Base-by-base conservation (phyloP, 2,329 filamentous ascomycete genomes). In the Volutella citrinella region DNA sequence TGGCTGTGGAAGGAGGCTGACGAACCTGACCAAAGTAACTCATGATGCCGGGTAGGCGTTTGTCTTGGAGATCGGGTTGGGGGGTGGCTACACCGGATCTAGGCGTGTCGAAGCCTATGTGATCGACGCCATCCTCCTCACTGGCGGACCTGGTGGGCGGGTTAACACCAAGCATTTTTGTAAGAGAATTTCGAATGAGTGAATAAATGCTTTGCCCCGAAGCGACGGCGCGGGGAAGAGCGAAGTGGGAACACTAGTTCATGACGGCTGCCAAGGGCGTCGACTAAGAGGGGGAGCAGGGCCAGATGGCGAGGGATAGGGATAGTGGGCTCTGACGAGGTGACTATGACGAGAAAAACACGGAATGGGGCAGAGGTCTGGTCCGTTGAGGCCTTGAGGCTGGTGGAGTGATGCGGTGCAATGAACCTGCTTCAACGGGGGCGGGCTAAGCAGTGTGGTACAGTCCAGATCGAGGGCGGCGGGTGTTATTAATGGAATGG, bases 1-100 rank as follows among this genome's bases (percentile, higher is more conserved):
- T 61, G 59, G 51, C 70, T 66, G 65, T 61, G 75, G 77, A 76
- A 81, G 82, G 80, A 72, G 78, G 80, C 75, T 78, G 78, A 96
- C 93, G 83, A 95, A 98, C 93, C 91, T 98, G 93, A 72, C 84
- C 85, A 78, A 97, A 95, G 76, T 93, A 96, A 74, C 84, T 94
- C 77, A 93, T 84, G 71, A 97, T 95, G 62, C 89, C 87, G 51
- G 93, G 93, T 60, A 95, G 75, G 68, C 93, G 85, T 70, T 95
- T 96, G 71, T 98, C 93, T 58, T 86, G 83, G 46, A 85, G 83
- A 67, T 97, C 91, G 50, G 93, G 93, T 57, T 90, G 86, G 51
- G 93, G 93, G 45, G 93, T 98, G 49, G 88, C 86, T 63, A 95
- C 80, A 57, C 90, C 89, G 52, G 90, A 94, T 56, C 89, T 85